Percentiles rank a stretch among this genome's conserved stretches.
phyloP scores from a whole-genome alignment of 75 land plant species.

The Sequoiadendron giganteum region DNA sequence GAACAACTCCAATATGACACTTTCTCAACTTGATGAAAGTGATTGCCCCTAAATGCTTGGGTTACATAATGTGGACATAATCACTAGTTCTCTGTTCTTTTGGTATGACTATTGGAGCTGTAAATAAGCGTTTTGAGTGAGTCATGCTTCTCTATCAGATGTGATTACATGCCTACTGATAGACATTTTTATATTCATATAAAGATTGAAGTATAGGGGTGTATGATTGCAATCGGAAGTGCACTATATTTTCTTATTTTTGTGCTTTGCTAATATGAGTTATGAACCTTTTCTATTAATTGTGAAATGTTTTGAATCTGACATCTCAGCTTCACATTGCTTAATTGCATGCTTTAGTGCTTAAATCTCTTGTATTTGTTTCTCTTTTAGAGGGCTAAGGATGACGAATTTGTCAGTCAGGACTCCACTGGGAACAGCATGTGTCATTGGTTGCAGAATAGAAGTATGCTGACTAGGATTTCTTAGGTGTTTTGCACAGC shows the following conservation, averaged over 20 bases:
- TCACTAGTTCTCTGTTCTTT: neutral
- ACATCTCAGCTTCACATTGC: neutral
- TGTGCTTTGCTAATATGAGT: neutral
- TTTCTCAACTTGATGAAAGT: slow-evolving; percentile 6
- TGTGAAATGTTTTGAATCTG: neutral
- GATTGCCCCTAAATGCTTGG: neutral
- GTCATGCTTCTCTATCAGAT: neutral
- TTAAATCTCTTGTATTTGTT: neutral
- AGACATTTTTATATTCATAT: neutral
- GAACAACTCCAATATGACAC: neutral
- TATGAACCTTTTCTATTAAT: neutral
- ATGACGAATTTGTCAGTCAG: neutral
- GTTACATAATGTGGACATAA: neutral
- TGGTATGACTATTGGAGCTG: neutral
- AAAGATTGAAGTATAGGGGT: neutral
- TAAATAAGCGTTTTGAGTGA: neutral
- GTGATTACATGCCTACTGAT: neutral
- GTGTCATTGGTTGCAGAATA: neutral
- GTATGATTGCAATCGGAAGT: neutral
- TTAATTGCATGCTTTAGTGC: neutral
- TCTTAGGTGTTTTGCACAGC: neutral
- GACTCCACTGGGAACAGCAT: neutral
- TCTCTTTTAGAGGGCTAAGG: neutral
- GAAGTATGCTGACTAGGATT: neutral
- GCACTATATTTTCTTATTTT: neutral